Conservation (phyloP, 208 protist genomes). For the Leishmania braziliensis region DNA sequence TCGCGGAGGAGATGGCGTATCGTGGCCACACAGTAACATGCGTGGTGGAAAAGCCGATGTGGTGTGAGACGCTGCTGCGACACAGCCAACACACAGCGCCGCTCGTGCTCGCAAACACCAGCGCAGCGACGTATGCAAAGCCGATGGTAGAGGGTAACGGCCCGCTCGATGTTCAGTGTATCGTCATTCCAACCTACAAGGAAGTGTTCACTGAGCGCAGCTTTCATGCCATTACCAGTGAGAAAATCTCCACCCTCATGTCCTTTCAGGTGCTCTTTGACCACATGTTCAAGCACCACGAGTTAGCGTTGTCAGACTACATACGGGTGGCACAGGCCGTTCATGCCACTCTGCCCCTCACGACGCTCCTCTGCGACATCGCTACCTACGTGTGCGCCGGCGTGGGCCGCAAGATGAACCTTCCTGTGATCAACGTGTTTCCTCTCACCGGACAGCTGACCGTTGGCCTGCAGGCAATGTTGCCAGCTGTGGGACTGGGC, state of each 20-base stretch:
- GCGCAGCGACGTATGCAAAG: background rate
- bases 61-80: conserved; percentile 38
- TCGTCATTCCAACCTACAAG: conserved; percentile 26
- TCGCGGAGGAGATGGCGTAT: conserved; percentile 46
- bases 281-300: conserved; percentile 42
- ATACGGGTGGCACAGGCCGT: conserved; percentile 20
- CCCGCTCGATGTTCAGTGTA: conserved; percentile 33
- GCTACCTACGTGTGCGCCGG: conserved; percentile 40
- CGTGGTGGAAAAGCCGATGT: conserved; percentile 43
- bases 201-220: conserved; percentile 24
- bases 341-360: conserved; percentile 38
- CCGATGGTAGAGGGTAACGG: background rate
- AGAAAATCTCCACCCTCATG: conserved; percentile 9
- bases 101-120: conserved; percentile 4
- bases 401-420: conserved; percentile 30
- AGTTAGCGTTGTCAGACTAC: conserved; percentile 37
- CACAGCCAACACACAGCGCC: conserved; percentile 15
- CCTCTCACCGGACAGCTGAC: conserved; percentile 45
- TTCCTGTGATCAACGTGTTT: conserved; percentile 43
- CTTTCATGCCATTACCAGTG: conserved; percentile 25
- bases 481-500: conserved; percentile 45
- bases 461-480: conserved; percentile 36
- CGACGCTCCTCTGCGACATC: conserved; percentile 52
- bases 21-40: conserved; percentile 58
- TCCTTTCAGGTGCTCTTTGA: conserved; percentile 24